A percentile compares a stretch with the other conserved stretches of the same genome.
Conservation (phyloP, 345 rosid species). For the Schrenkiella parvula region DNA sequence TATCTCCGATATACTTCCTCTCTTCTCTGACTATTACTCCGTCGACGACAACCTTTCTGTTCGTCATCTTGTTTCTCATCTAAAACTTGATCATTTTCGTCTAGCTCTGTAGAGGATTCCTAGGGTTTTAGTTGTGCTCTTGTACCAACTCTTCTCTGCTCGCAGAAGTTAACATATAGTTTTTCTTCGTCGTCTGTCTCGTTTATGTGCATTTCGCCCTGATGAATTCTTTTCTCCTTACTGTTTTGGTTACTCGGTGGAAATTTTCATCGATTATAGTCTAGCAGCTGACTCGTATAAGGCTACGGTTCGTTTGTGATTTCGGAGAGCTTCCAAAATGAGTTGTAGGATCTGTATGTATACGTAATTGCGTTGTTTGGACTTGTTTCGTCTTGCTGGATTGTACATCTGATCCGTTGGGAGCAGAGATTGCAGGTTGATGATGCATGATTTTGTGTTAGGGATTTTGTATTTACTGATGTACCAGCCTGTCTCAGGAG, state of each 20-base stretch:
- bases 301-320: neutral
- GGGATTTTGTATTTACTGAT: conserved; percentile 9
- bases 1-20: conserved; percentile 31
- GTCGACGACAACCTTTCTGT: conserved; percentile 28
- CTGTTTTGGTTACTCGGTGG: neutral
- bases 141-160: neutral
- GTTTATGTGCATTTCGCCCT: neutral
- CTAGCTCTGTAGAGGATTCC: neutral
- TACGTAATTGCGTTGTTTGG: neutral
- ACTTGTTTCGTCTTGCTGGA: neutral
- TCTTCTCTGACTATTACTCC: conserved; percentile 22
- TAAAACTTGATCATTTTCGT: neutral
- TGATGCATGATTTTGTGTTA: neutral
- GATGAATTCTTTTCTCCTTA: neutral
- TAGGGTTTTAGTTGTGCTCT: neutral
- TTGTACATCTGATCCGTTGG: neutral
- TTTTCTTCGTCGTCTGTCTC: neutral
- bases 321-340: neutral
- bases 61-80: neutral
- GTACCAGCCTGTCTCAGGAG: conserved; percentile 24
- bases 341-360: neutral
- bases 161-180: neutral
- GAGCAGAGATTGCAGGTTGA: neutral
- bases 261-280: neutral
- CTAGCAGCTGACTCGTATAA: neutral